phyloP scores from a whole-genome alignment of 163 green algal genomes.

The Chlorella variabilis region DNA sequence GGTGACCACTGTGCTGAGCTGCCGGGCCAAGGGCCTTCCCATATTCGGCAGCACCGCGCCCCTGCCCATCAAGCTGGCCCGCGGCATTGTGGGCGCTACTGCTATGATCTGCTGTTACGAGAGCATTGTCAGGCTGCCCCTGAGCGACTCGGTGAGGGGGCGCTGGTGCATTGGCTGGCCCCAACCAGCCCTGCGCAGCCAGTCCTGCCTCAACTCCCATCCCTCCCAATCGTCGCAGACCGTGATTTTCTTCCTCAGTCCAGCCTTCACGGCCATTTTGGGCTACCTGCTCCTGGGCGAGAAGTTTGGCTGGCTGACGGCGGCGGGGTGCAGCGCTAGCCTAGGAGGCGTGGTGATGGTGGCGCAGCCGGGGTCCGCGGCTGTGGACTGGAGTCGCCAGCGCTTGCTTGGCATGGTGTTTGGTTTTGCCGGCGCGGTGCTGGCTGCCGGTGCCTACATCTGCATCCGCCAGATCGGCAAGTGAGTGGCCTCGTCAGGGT shows the following conservation, averaged over 20 bases:
- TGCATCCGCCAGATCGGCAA: conserved; percentile 63
- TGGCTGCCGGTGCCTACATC: conserved; percentile 57
- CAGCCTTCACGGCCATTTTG: conserved; percentile 58
- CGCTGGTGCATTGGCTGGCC: background rate
- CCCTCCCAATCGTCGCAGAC: no score
- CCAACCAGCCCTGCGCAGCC: background rate
- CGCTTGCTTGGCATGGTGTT: conserved; percentile 48
- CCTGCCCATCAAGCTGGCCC: conserved; percentile 17
- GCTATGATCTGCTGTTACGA: conserved; percentile 54
- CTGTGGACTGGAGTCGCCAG: conserved; percentile 26
- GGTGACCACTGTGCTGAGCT: background rate
- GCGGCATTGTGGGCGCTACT: conserved; percentile 39
- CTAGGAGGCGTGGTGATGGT: conserved; percentile 65
- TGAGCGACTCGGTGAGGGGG: conserved; percentile 60
- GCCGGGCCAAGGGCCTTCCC: background rate
- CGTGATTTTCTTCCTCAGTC: conserved; percentile 73
- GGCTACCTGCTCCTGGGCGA: conserved; percentile 58
- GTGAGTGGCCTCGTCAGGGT: no score
- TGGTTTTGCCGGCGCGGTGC: conserved; percentile 49
- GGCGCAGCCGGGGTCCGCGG: conserved; percentile 55
- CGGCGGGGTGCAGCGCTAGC: conserved; percentile 43
- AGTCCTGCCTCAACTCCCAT: background rate
- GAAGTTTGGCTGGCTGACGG: conserved; percentile 46
- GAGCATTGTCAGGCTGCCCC: conserved; percentile 52
- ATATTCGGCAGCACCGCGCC: background rate